These are phyloP conservation scores for Dacryopinax primogenitus DNA, from an alignment of 768 basidiomycete species.

Conservation along the genomic window DNA sequence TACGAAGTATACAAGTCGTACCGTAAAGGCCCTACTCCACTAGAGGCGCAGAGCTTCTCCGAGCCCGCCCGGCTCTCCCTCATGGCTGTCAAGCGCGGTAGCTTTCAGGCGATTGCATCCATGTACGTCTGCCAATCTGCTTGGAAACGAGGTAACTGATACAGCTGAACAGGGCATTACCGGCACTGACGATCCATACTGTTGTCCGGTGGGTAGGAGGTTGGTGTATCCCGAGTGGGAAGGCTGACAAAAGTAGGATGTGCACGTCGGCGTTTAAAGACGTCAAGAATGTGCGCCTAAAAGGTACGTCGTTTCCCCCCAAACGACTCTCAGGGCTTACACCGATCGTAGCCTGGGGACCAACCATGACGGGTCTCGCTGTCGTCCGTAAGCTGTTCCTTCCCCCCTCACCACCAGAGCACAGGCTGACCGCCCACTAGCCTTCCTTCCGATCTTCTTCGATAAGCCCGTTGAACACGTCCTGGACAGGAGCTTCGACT, in stretches of 20 bases:
- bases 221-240: not conserved
- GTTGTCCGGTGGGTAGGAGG: conserved; percentile 41
- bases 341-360: conserved; percentile 44
- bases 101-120: conserved; percentile 70
- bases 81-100: conserved; percentile 59
- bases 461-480: conserved; percentile 67
- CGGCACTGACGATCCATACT: conserved; percentile 75
- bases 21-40: conserved; percentile 47
- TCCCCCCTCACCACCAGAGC: conserved; percentile 34
- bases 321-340: not conserved
- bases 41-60: conserved; percentile 56
- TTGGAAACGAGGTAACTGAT: conserved; percentile 6
- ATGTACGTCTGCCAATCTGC: conserved; percentile 39
- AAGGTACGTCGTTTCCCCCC: conserved; percentile 19
- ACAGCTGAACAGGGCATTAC: conserved; percentile 46
- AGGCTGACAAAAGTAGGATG: conserved; percentile 26
- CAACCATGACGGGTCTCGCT: conserved; percentile 51
- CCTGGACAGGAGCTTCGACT: conserved; percentile 56
- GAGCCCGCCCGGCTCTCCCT: conserved; percentile 56
- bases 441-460: conserved; percentile 59
- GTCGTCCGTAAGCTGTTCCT: not conserved
- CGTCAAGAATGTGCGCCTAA: conserved; percentile 43
- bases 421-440: not conserved
- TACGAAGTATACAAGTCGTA: conserved; percentile 75
- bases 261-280: conserved; percentile 52